Percentiles rank a stretch among this genome's conserved stretches.
These are phyloP conservation scores for Trichoderma asperelloides DNA, from an alignment of 495 filamentous ascomycete genomes.

Conservation along the genomic window DNA sequence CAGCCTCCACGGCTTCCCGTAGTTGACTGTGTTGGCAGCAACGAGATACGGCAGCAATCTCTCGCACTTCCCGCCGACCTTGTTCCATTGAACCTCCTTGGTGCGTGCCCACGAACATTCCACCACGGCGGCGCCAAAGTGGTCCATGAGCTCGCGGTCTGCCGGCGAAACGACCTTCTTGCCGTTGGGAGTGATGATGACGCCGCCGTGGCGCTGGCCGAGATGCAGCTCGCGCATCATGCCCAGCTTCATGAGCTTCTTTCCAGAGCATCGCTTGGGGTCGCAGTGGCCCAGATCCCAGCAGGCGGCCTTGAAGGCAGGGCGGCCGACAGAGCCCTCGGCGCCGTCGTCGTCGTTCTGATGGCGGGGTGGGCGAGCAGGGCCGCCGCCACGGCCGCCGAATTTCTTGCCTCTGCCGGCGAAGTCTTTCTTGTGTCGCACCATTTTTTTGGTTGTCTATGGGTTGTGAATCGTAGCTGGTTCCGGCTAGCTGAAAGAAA, in stretches of 20 bases:
- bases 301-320: constrained; percentile 82
- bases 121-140: constrained; percentile 88
- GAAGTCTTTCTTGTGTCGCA: constrained; percentile 92
- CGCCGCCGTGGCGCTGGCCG: constrained; percentile 80
- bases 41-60: constrained; percentile 89
- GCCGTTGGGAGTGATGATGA: constrained; percentile 90
- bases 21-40: constrained; percentile 94
- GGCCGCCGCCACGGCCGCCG: constrained; percentile 36
- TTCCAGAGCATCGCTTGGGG: constrained; percentile 92
- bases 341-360: constrained; percentile 11
- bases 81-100: constrained; percentile 79
- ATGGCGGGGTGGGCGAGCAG: constrained; percentile 27
- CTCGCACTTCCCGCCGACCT: constrained; percentile 93
- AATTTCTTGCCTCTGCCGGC: constrained; percentile 53
- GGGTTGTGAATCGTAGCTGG: neutral
- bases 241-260: constrained; percentile 81
- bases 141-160: constrained; percentile 70
- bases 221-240: constrained; percentile 89
- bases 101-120: constrained; percentile 95
- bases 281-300: constrained; percentile 98
- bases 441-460: constrained; percentile 44
- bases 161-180: constrained; percentile 74
- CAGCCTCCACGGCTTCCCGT: constrained; percentile 85
- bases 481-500: neutral
- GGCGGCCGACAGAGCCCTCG: constrained; percentile 29